phyloP scores from a whole-genome alignment of 192 early-diverging fungal species.

The Ambispora gerdemannii region DNA sequence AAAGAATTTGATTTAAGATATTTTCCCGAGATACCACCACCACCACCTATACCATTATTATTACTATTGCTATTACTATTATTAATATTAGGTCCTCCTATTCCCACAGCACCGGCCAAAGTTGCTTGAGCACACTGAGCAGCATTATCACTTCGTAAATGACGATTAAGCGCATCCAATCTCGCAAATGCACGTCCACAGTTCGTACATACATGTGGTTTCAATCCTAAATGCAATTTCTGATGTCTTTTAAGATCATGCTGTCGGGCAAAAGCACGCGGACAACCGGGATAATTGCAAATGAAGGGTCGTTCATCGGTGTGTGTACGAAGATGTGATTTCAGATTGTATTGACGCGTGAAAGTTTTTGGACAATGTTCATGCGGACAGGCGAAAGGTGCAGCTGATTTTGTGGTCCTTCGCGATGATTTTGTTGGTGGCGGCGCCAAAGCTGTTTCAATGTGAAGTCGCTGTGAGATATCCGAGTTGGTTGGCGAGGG shows the following conservation, averaged over 20 bases:
- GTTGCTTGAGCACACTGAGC: slow-evolving; percentile 54
- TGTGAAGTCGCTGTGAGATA: slow-evolving; percentile 23
- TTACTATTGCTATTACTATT: too few species aligned
- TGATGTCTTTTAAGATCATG: slow-evolving; percentile 91
- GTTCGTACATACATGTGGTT: slow-evolving; percentile 68
- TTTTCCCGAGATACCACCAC: too few species aligned
- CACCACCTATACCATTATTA: too few species aligned
- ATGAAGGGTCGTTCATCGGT: slow-evolving; percentile 69
- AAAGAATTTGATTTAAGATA: too few species aligned
- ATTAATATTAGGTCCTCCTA: too few species aligned
- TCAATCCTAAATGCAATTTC: slow-evolving; percentile 74
- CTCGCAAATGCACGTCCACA: slow-evolving; percentile 82
- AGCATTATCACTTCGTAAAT: slow-evolving; percentile 61
- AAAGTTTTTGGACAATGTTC: slow-evolving; percentile 68
- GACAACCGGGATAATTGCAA: slow-evolving; percentile 69
- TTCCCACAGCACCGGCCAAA: slow-evolving; percentile 1
- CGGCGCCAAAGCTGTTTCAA: too few species aligned
- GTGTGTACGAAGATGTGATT: slow-evolving; percentile 72
- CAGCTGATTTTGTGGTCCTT: slow-evolving; percentile 24
- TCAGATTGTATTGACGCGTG: slow-evolving; percentile 72
- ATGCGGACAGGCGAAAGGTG: slow-evolving; percentile 34
- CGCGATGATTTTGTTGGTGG: slow-evolving; percentile 10
- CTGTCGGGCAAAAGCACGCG: slow-evolving; percentile 77
- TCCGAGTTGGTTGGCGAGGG: not conserved
- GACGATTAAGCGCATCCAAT: slow-evolving; percentile 75